Base-by-base conservation (phyloP, 192 early-diverging fungal species). In the Spizellomyces punctatus region DNA sequence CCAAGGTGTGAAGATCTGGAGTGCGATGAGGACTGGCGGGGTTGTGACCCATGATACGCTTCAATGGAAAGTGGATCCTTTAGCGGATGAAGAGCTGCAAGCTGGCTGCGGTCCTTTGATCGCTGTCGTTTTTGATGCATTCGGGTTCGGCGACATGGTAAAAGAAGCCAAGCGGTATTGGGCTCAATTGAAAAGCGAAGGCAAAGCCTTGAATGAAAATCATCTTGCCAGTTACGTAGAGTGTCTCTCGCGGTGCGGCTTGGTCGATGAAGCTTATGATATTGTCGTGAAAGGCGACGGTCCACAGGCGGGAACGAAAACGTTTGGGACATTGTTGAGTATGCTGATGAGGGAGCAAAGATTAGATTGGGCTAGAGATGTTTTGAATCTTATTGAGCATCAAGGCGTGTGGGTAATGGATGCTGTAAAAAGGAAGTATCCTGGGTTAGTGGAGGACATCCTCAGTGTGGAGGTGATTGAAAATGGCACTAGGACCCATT, bases 191-290 rank as follows among this genome's bases (percentile, higher is more conserved):
- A 6, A 17, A 14, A 19, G 41, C 43, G 16, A 27, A 8, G 7
- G 14, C 17, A 6, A n/a, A 2, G 17, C 50, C 16, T 19, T 63
- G 46, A 42, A 64, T 21, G 71, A 72, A 17, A 72, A 72, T 36
- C 71, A 72, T 57, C 44, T 72, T 19, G 71, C 71, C 36, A 64
- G 62, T 17, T 64, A 64, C 36, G 50, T 72, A 16, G 71, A 72
- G 50, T 72, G 71, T 44, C 55, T 72, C 48, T 21, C 36, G 3
- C 60, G 71, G 7, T 50, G 48, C 17, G 50, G 50, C 6, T 55
- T 12, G 21, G 46, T 56, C 8, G 62, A 63, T 10, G 62, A 52
- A 56, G 71, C 69, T 8, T 56, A 56, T 22, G n/a, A 56, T n/a
- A 22, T 56, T 22, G 54, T 56, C 5, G 6, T 22, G n/a, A 19